A percentile compares a stretch with the other conserved stretches of the same genome.
phyloP scores from a whole-genome alignment of 2,329 filamentous ascomycete species.

The Microdochium nivale region DNA sequence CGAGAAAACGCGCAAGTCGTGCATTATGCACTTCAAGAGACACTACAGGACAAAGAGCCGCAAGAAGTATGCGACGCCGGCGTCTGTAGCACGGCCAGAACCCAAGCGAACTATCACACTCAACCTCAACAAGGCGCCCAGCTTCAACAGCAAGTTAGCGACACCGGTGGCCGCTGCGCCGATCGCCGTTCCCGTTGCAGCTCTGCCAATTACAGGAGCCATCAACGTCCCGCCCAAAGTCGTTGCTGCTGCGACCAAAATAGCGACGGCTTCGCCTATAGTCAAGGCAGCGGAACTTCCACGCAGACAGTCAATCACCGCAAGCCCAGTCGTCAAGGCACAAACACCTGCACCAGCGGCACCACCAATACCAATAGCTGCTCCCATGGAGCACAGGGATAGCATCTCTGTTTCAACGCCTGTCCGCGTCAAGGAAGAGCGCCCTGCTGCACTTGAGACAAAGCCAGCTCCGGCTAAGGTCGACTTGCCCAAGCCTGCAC shows the following conservation, averaged over 20 bases:
- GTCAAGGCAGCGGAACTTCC: background rate
- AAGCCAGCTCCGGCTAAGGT: background rate
- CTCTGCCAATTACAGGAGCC: background rate
- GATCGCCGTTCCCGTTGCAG: background rate
- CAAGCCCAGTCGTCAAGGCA: background rate
- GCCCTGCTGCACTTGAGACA: background rate
- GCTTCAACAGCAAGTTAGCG: constrained; percentile 7
- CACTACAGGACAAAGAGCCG: constrained; percentile 16
- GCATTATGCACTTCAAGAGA: constrained; percentile 14
- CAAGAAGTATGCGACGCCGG: constrained; percentile 11
- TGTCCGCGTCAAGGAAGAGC: background rate
- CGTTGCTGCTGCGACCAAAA: background rate
- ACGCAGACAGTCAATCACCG: background rate
- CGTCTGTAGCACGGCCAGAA: constrained; percentile 9
- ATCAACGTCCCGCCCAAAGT: background rate
- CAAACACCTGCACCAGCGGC: background rate
- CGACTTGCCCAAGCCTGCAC: background rate
- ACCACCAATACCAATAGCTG: background rate
- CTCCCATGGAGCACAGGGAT: background rate
- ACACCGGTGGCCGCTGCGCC: background rate
- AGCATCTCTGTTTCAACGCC: background rate
- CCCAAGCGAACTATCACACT: constrained; percentile 22
- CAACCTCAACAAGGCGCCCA: constrained; percentile 17
- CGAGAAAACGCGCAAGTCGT: constrained; percentile 13
- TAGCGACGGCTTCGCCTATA: background rate